Evolutionary conservation across 2,329 filamentous ascomycete genomes (phyloP).

Genomic region (Purpureocillium takamizusanense): DNA sequence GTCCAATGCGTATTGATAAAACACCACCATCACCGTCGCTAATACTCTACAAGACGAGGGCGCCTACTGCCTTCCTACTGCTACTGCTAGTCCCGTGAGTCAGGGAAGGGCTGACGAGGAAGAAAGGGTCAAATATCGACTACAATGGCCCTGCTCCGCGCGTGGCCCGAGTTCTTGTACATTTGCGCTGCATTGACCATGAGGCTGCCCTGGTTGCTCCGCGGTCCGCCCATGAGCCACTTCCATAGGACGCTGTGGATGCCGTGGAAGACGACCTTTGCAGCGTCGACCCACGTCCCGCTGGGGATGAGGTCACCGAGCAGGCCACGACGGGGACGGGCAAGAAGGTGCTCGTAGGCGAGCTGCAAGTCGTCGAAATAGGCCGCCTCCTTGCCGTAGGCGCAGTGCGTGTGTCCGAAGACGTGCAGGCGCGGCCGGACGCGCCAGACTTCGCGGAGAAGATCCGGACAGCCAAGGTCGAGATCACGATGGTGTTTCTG

Average conservation of each 20-base stretch:
- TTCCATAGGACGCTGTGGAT: slow-evolving; percentile 42
- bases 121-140: slow-evolving; percentile 19
- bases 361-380: slow-evolving; percentile 69
- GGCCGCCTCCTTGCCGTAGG: slow-evolving; percentile 58
- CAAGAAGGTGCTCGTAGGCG: slow-evolving; percentile 59
- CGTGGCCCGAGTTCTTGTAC: slow-evolving; percentile 40
- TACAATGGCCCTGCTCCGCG: slow-evolving; percentile 30
- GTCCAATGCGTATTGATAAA: no score
- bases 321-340: slow-evolving; percentile 29
- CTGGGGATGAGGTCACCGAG: slow-evolving; percentile 38
- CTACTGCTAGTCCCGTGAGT: no score
- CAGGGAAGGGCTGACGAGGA: not conserved
- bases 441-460: slow-evolving; percentile 65
- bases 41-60: no score
- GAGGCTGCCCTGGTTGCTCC: slow-evolving; percentile 37
- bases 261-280: slow-evolving; percentile 34
- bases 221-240: slow-evolving; percentile 45
- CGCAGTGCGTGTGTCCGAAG: slow-evolving; percentile 79
- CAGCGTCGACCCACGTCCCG: slow-evolving; percentile 35
- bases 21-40: no score
- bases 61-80: no score
- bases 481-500: slow-evolving; percentile 60
- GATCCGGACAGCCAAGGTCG: slow-evolving; percentile 59
- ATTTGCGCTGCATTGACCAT: slow-evolving; percentile 51
- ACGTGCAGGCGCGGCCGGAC: slow-evolving; percentile 69